phyloP scores from a whole-genome alignment of 73 alveolate species.

The Paramecium biaurelia region DNA sequence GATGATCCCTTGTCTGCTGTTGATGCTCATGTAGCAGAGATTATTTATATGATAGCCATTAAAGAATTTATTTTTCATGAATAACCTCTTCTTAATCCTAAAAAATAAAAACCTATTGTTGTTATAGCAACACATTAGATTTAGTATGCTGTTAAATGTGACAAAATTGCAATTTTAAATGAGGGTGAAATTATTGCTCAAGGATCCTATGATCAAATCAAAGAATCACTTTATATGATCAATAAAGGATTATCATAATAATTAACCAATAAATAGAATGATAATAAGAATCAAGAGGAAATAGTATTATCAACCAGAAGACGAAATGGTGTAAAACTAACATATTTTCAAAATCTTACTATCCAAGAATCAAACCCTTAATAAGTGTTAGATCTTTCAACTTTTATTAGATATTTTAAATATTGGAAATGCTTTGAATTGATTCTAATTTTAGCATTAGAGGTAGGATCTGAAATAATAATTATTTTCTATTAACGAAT shows the following conservation, averaged over 20 bases:
- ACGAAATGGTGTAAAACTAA: neutral
- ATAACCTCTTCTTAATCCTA: constrained; percentile 47
- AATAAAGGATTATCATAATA: neutral
- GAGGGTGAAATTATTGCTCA: constrained; percentile 53
- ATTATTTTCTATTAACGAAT: constrained; percentile 3
- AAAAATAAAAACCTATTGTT: constrained; percentile 42
- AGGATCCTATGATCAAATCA: neutral
- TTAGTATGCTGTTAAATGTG: constrained; percentile 45
- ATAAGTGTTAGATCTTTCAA: neutral
- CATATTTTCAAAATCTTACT: neutral
- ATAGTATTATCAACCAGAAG: neutral
- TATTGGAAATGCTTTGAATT: neutral
- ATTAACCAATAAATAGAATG: neutral
- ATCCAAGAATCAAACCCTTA: neutral
- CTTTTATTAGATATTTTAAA: neutral
- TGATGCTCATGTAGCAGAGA: constrained; percentile 71
- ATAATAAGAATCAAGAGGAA: neutral
- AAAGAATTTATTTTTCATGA: constrained; percentile 1
- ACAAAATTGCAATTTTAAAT: constrained; percentile 56
- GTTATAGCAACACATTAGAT: constrained; percentile 70
- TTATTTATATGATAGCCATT: constrained; percentile 50
- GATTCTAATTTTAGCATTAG: neutral
- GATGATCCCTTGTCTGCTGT: constrained; percentile 82
- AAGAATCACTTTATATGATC: neutral
- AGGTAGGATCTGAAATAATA: neutral